Percentiles rank a stretch among this genome's conserved stretches.
These are phyloP conservation scores for Saturnispora mendoncae DNA, from an alignment of 805 yeast species.

Conservation along the genomic window DNA sequence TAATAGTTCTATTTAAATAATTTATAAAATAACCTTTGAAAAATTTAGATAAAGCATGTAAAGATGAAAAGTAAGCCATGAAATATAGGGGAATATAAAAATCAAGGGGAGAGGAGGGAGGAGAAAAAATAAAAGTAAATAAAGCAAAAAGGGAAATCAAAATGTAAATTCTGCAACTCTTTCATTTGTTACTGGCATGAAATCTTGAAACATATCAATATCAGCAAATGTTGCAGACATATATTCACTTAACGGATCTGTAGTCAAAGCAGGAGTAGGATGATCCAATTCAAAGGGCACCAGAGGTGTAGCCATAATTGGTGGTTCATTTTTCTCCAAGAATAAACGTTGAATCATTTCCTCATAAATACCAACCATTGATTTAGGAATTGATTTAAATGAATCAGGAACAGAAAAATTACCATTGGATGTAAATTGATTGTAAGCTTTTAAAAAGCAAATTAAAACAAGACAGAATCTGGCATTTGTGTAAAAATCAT, in stretches of 20 bases:
- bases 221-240: constrained; percentile 3
- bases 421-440: neutral
- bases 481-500: constrained; percentile 2
- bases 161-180: neutral
- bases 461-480: constrained; percentile 1
- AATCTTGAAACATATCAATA: constrained; percentile 5
- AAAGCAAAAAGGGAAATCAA: neutral
- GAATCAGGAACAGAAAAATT: neutral
- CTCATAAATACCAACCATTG: constrained; percentile 3
- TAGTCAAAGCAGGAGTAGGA: neutral
- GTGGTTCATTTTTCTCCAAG: neutral
- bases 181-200: neutral
- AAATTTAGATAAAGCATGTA: no score
- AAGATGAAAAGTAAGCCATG: no score
- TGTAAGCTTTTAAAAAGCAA: constrained; percentile 1
- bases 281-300: neutral
- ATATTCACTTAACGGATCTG: neutral
- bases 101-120: neutral
- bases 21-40: neutral
- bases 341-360: neutral
- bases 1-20: neutral
- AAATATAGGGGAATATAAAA: neutral
- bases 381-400: neutral
- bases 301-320: neutral
- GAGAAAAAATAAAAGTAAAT: neutral